Conservation (phyloP, 2,329 filamentous ascomycete genomes). For the Claviceps maximensis region DNA sequence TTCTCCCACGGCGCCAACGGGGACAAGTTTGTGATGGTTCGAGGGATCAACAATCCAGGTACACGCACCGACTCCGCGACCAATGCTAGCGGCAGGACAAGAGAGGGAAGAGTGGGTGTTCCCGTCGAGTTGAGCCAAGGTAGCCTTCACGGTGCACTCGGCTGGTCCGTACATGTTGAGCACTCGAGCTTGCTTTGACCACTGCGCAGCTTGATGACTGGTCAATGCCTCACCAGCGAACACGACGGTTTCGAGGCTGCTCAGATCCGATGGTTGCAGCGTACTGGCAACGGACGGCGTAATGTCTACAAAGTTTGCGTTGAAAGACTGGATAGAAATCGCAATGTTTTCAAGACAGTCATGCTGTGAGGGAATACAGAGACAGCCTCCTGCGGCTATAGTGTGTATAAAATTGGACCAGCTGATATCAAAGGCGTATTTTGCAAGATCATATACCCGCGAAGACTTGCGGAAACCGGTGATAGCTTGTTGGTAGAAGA, state of each 20-base stretch:
- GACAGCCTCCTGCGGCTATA: conserved; percentile 30
- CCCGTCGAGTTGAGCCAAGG: not conserved
- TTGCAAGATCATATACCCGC: conserved; percentile 29
- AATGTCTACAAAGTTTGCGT: conserved; percentile 2
- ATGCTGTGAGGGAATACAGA: conserved; percentile 30
- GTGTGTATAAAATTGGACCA: conserved; percentile 37
- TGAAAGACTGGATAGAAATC: not conserved
- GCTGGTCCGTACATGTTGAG: conserved; percentile 9
- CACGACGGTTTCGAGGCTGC: not conserved
- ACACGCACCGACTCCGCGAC: conserved; percentile 3
- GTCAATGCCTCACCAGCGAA: conserved; percentile 4
- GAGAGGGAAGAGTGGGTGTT: not conserved
- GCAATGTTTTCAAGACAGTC: not conserved
- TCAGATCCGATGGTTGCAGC: not conserved
- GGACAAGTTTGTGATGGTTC: conserved; percentile 10
- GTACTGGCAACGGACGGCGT: conserved; percentile 4
- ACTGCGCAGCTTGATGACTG: not conserved
- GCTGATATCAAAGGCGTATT: conserved; percentile 38
- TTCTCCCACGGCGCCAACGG: conserved; percentile 14
- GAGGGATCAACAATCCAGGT: conserved; percentile 14
- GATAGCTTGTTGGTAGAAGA: conserved; percentile 6
- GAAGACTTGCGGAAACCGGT: conserved; percentile 5
- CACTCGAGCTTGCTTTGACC: conserved; percentile 10
- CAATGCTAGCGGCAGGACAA: conserved; percentile 1
- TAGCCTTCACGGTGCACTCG: conserved; percentile 6